phyloP scores from a whole-genome alignment of 2,329 filamentous ascomycete genomes.

The Hysterium pulicare region DNA sequence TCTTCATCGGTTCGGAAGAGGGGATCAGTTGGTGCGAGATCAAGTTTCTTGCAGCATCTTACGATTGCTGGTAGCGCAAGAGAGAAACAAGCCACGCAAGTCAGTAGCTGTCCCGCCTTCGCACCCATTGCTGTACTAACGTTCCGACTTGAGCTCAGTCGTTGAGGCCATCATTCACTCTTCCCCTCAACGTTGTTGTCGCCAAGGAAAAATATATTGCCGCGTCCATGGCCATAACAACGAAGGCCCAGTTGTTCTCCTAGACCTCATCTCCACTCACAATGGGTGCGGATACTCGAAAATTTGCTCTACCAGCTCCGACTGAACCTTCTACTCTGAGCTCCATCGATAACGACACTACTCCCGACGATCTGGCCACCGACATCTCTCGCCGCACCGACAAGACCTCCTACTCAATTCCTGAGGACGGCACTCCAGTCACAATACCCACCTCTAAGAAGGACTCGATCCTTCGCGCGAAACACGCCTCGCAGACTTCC shows the following conservation, averaged over 20 bases:
- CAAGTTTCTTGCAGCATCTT: background rate
- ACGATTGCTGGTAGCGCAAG: background rate
- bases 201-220: background rate
- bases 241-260: conserved; percentile 12
- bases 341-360: conserved; percentile 55
- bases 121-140: background rate
- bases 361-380: conserved; percentile 55
- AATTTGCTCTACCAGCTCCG: conserved; percentile 70
- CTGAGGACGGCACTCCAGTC: conserved; percentile 84
- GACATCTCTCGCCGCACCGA: conserved; percentile 68
- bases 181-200: background rate
- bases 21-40: conserved; percentile 1
- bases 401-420: conserved; percentile 72
- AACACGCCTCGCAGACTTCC: conserved; percentile 74
- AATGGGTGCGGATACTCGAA: conserved; percentile 45
- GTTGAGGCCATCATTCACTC: background rate
- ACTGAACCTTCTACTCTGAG: conserved; percentile 67
- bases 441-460: conserved; percentile 76
- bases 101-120: conserved; percentile 1
- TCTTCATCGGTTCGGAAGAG: background rate
- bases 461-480: conserved; percentile 56
- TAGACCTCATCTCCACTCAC: conserved; percentile 29
- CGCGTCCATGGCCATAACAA: background rate
- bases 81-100: background rate
- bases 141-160: background rate